Conservation (phyloP, 106 monocot genomes). For the Acanthochlamys bracteata region DNA sequence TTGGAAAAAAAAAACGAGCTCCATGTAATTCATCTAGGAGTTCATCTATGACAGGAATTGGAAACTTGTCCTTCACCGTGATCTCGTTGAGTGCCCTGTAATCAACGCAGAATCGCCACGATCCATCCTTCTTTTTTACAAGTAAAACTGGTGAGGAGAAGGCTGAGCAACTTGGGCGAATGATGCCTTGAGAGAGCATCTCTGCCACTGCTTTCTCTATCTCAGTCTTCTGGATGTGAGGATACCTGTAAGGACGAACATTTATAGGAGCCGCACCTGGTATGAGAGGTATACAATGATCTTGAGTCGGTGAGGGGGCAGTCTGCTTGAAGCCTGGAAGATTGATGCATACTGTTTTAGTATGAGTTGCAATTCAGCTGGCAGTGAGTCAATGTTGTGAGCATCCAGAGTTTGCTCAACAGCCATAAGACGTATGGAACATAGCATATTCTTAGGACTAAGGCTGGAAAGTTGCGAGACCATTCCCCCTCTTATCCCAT, state of each 20-base stretch:
- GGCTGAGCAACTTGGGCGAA: neutral
- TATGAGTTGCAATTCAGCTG: neutral
- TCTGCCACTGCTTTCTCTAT: neutral
- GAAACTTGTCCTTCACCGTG: constrained; percentile 4
- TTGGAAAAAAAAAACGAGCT: constrained; percentile 3
- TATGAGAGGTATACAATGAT: neutral
- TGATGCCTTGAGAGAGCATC: neutral
- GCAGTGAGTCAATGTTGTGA: neutral
- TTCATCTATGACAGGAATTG: constrained; percentile 10
- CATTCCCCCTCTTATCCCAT: neutral
- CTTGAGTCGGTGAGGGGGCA: neutral
- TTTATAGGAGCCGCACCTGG: neutral
- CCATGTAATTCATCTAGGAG: constrained; percentile 9
- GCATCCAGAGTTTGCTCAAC: no score
- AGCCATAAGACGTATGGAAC: neutral
- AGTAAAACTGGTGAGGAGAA: neutral
- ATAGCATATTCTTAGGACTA: neutral
- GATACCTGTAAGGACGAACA: neutral
- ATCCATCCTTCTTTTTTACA: constrained; percentile 1
- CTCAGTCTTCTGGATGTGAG: neutral
- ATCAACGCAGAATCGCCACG: constrained; percentile 1
- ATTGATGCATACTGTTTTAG: neutral
- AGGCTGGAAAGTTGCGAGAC: neutral
- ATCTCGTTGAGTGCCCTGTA: neutral
- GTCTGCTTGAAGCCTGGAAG: neutral